Evolutionary conservation across 805 yeast species (phyloP).

Genomic region (Pichia gijzeniarum): DNA sequence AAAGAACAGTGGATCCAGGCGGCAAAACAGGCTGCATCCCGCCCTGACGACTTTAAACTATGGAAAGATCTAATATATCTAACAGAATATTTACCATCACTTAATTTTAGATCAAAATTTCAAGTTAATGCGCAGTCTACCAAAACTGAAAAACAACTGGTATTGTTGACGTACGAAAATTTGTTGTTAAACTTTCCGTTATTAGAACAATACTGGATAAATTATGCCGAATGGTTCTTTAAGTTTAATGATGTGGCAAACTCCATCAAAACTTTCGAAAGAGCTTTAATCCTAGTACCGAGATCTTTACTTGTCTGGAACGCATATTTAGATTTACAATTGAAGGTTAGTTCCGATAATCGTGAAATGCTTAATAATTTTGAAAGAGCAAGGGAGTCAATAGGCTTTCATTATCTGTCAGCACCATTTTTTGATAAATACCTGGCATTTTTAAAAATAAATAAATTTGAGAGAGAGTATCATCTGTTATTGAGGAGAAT

Average conservation of each 20-base stretch:
- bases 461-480: slow-evolving; percentile 27
- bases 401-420: slow-evolving; percentile 49
- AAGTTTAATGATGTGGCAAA: slow-evolving; percentile 35
- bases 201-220: slow-evolving; percentile 52
- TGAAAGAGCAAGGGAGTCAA: slow-evolving; percentile 40
- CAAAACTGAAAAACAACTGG: slow-evolving; percentile 1
- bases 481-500: slow-evolving; percentile 40
- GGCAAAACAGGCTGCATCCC: slow-evolving; percentile 29
- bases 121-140: neutral
- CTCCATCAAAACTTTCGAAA: slow-evolving; percentile 33
- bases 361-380: slow-evolving; percentile 32
- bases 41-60: slow-evolving; percentile 29
- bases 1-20: slow-evolving; percentile 27
- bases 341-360: slow-evolving; percentile 27
- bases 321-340: slow-evolving; percentile 37
- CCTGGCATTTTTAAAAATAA: slow-evolving; percentile 34
- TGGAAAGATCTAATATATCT: slow-evolving; percentile 34
- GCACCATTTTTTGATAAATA: slow-evolving; percentile 48
- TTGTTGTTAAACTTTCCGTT: slow-evolving; percentile 43
- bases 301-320: slow-evolving; percentile 48
- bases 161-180: slow-evolving; percentile 34
- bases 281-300: slow-evolving; percentile 36
- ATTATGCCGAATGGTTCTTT: slow-evolving; percentile 44
- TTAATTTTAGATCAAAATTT: slow-evolving; percentile 8
- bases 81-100: slow-evolving; percentile 27